Base-by-base conservation (phyloP, 2,329 filamentous ascomycete species). In the Ophiostoma sp. region DNA sequence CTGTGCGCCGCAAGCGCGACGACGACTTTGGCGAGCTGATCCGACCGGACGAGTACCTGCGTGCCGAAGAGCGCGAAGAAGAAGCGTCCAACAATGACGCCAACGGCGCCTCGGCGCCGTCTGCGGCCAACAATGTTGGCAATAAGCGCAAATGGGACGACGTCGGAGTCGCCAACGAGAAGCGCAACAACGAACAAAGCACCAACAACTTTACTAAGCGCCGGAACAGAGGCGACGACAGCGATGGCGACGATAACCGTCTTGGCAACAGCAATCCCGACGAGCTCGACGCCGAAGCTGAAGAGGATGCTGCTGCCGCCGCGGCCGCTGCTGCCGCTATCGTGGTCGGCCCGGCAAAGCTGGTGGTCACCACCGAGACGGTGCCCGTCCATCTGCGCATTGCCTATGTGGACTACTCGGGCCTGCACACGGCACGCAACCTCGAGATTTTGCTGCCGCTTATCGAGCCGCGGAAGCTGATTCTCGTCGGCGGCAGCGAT, bases 111-210 rank as follows among this genome's bases (percentile, higher is more conserved):
- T 82, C 80, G 20, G 82, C 82, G 17, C 83, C 84, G 33, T 23
- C 33, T 39, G 35, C 62, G 1, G 62, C 62, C 62, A 39, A 39
- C 79, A 79, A 15, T 83, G 85, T 97, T 27, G 95, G 94, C 23
- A 94, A 94, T 81, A 99, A 99, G 80, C 87, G 95, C 72, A 96
- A 93, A 79, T 98, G 94, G 93, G 92, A 94, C 74, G 93, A 96
- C 72, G 81, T 87, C 31, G 83, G 81, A 2, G 76, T 81, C 39
- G 52, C 35, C 48, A 57, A 35, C 52, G 33, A 83, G 74, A 94
- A 92, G 77, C 86, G 90, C 27, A 62, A 62, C 57, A n/a, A 39
- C 35, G 17, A 65, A 17, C 17, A n/a, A 7, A 65, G n/a, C 17
- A n/a, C 3, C 33, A 65, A 39, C 33, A 35, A 54, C 36, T 27